phyloP scores from a whole-genome alignment of 345 rosid species.

The Salix brachista region DNA sequence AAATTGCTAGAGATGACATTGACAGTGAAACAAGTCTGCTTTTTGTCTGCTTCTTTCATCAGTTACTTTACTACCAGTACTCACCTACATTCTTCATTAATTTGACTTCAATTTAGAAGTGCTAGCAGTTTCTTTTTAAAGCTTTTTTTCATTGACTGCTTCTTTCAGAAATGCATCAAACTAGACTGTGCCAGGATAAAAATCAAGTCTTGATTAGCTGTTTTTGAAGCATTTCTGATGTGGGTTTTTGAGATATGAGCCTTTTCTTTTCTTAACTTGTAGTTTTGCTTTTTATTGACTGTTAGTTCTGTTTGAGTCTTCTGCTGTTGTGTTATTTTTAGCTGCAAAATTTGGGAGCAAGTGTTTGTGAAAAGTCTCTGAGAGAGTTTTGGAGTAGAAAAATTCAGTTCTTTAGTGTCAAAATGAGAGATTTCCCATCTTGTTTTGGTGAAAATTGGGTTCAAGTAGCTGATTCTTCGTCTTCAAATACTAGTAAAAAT shows the following conservation, averaged over 20 bases:
- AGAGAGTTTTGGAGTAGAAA: slow-evolving; percentile 19
- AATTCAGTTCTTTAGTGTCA: slow-evolving; percentile 16
- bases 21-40: slow-evolving; percentile 40
- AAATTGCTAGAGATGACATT: slow-evolving; percentile 13
- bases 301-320: slow-evolving; percentile 5
- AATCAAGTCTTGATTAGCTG: slow-evolving; percentile 21
- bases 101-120: slow-evolving; percentile 31
- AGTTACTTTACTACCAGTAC: slow-evolving; percentile 20
- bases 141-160: background rate
- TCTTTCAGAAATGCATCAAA: slow-evolving; percentile 16
- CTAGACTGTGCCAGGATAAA: slow-evolving; percentile 25
- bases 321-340: slow-evolving; percentile 19
- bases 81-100: slow-evolving; percentile 23
- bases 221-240: slow-evolving; percentile 30
- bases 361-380: slow-evolving; percentile 33
- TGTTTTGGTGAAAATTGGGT: slow-evolving; percentile 94
- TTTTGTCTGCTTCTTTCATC: slow-evolving; percentile 35
- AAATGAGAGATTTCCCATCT: slow-evolving; percentile 94
- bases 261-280: slow-evolving; percentile 3
- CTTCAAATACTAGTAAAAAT: slow-evolving; percentile 51
- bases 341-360: slow-evolving; percentile 26
- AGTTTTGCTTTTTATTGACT: background rate
- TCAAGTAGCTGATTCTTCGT: slow-evolving; percentile 75
- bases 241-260: slow-evolving; percentile 32
- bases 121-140: background rate